Evolutionary conservation across 73 alveolate species (phyloP).

Genomic region (Paramecium bursaria): DNA sequence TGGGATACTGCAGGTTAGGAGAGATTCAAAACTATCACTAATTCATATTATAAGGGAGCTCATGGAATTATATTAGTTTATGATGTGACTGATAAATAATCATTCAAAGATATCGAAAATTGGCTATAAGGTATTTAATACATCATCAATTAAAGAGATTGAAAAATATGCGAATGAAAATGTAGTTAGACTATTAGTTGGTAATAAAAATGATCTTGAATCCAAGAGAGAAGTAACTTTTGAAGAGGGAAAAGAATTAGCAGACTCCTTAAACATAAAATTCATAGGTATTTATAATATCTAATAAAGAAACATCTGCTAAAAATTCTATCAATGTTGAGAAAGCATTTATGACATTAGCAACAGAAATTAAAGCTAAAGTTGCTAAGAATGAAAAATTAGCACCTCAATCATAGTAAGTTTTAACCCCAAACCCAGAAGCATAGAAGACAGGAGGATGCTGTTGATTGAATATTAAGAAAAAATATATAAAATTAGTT

Average conservation of each 20-base stretch:
- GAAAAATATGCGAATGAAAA: conserved; percentile 71
- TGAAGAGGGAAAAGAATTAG: conserved; percentile 82
- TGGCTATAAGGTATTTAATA: too few relatives aligned
- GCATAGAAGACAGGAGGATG: conserved; percentile 56
- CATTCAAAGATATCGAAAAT: conserved; percentile 76
- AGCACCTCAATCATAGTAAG: conserved; percentile 37
- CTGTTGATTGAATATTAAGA: conserved; percentile 49
- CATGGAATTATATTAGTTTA: conserved; percentile 86
- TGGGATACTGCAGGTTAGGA: conserved; percentile 78
- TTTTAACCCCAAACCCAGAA: neutral
- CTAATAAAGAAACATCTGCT: conserved; percentile 69
- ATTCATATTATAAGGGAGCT: conserved; percentile 84
- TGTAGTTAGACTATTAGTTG: conserved; percentile 77
- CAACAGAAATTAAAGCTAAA: conserved; percentile 72
- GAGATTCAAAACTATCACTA: conserved; percentile 78
- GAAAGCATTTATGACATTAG: conserved; percentile 67
- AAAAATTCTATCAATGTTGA: conserved; percentile 69
- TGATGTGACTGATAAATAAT: conserved; percentile 75
- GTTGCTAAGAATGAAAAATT: conserved; percentile 55
- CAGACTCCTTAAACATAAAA: conserved; percentile 78
- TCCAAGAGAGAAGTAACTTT: conserved; percentile 80
- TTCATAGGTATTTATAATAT: conserved; percentile 74
- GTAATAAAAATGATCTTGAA: conserved; percentile 84
- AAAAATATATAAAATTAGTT: too few relatives aligned
- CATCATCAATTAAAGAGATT: too few relatives aligned